These are phyloP conservation scores for Pichia manshurica DNA, from an alignment of 805 yeast species.

Conservation along the genomic window DNA sequence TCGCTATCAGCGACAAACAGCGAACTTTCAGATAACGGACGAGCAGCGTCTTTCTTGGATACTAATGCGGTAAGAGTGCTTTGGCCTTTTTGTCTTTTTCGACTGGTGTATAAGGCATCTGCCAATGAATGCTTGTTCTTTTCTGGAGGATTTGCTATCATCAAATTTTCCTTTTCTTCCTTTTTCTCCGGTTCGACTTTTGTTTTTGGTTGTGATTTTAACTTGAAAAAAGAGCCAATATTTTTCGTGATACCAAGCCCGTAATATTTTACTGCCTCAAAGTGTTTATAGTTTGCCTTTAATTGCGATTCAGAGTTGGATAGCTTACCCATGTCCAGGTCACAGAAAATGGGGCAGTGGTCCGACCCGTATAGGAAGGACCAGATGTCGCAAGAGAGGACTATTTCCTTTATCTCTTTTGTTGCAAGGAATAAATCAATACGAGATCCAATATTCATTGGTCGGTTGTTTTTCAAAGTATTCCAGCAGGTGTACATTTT, in stretches of 20 bases:
- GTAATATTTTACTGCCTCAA: conserved; percentile 51
- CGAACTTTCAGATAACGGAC: background rate
- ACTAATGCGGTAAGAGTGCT: conserved; percentile 6
- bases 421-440: conserved; percentile 70
- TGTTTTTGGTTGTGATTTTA: conserved; percentile 1
- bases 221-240: conserved; percentile 29
- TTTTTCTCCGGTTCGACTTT: background rate
- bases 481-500: conserved; percentile 92
- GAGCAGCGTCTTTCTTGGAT: background rate
- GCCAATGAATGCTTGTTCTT: conserved; percentile 5
- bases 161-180: background rate
- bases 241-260: conserved; percentile 30
- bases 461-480: conserved; percentile 66
- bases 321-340: conserved; percentile 34
- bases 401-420: conserved; percentile 35
- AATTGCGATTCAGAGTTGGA: background rate
- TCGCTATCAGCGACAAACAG: conserved; percentile 17
- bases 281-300: conserved; percentile 26
- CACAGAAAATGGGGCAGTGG: conserved; percentile 87
- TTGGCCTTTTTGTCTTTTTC: conserved; percentile 18
- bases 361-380: conserved; percentile 79
- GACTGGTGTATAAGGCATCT: conserved; percentile 16
- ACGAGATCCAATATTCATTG: conserved; percentile 81
- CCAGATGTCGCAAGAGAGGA: conserved; percentile 42
- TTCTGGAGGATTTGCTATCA: no score